These are phyloP conservation scores for Apiospora hydei DNA, from an alignment of 2,329 filamentous ascomycete species.

Conservation along the genomic window DNA sequence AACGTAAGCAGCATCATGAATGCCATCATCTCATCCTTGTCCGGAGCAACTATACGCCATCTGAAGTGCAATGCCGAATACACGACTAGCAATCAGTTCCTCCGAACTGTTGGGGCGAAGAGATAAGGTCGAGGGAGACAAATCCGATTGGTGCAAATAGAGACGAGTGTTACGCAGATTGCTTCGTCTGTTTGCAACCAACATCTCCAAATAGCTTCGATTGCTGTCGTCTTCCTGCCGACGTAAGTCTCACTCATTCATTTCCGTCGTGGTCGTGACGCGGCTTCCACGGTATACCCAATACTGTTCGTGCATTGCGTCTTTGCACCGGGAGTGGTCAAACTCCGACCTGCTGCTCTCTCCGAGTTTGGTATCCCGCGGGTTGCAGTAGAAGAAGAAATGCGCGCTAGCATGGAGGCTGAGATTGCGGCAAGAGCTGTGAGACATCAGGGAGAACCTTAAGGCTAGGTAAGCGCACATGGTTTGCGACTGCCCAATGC, in stretches of 20 bases:
- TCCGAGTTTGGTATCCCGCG: not conserved
- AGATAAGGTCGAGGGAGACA: not conserved
- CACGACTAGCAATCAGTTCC: not conserved
- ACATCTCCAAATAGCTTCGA: not conserved
- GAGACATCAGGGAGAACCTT: not conserved
- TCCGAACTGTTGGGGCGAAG: not conserved
- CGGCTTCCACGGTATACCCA: not conserved
- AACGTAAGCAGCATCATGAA: slow-evolving; percentile 7
- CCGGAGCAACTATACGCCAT: not conserved
- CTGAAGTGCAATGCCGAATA: not conserved
- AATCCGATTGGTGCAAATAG: not conserved
- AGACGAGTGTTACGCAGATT: not conserved
- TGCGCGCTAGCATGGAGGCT: not conserved
- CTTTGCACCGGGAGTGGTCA: not conserved
- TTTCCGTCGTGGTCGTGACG: not conserved
- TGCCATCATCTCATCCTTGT: not conserved
- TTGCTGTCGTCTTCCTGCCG: not conserved
- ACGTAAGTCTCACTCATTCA: not conserved
- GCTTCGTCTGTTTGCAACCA: not conserved
- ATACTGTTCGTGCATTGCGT: not conserved
- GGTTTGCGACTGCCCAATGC: not conserved
- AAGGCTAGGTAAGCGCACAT: slow-evolving; percentile 1
- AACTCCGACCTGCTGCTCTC: not conserved
- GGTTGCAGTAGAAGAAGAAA: not conserved
- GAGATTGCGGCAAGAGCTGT: not conserved